Base-by-base conservation (phyloP, 2,329 filamentous ascomycete genomes). In the Microascus cirrosus region DNA sequence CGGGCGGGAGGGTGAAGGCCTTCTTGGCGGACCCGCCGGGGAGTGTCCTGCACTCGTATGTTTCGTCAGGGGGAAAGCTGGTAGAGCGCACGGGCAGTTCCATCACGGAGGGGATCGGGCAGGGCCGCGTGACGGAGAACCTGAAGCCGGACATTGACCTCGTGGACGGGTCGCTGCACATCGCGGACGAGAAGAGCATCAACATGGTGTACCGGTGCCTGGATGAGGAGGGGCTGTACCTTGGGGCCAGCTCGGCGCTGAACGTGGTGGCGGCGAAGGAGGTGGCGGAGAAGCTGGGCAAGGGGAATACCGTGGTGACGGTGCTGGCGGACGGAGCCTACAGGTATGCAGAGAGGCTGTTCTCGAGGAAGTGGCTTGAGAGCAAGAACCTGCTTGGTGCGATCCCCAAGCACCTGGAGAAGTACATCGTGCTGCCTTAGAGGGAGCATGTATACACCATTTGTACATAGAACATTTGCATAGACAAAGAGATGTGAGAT, bases 91-190 rank as follows among this genome's bases (percentile, higher is more conserved):
- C 77, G 2, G 94, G 94, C 11, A 86, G 88, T 58, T 94, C 88
- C 67, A 97, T 99, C 73, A 99, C 94, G 2, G 94, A 99, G 75
- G 94, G 94, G 25, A 99, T 99, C 66, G 94, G 94, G 22, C 94
- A 97, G 76, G 94, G 94, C 42, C 87, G 94, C 56, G 83, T 99
- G 56, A 99, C 94, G n/a, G 90, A 96, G 68, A 99, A 99, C 73
- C 75, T 99, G 62, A 78, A 83, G 72, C 89, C 88, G 3, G 94
- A 99, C 67, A 81, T 99, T 59, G 86, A 80, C 60, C 77, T 95
- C 52, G 68, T 97, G 18, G 94, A 97, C 73, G 92, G 87, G 59
- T 90, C 90, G 39, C 68, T 99, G 66, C 80, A 86, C 69, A 90
- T 99, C 64, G 81, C 84, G 61, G 94, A 99, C 69, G 91, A 94